These are phyloP conservation scores for Nepenthes mirabilis DNA, from an alignment of 148 eudicot genomes.

Conservation along the genomic window DNA sequence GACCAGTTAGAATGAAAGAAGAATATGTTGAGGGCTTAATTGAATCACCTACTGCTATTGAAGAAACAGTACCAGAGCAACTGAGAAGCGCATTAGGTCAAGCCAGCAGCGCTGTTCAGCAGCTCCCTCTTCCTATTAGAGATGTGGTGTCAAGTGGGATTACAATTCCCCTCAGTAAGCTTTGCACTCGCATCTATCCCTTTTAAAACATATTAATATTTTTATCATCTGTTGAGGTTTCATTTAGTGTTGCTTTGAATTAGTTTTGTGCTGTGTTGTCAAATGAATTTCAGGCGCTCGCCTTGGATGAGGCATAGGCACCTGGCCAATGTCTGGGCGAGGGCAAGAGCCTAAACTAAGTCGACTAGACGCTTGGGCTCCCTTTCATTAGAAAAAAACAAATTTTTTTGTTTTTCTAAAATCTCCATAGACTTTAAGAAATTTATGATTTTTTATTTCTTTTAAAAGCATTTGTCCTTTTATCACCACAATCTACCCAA, in stretches of 20 bases:
- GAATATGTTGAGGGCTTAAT: conserved; percentile 59
- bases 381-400: no score
- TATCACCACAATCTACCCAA: no score
- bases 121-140: conserved; percentile 64
- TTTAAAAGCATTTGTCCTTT: no score
- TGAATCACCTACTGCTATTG: conserved; percentile 54
- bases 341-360: no score
- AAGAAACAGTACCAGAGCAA: conserved; percentile 65
- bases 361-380: no score
- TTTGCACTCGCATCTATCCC: conserved; percentile 1
- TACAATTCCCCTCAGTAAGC: conserved; percentile 69
- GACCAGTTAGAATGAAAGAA: conserved; percentile 91
- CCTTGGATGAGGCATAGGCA: no score
- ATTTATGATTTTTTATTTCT: no score
- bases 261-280: neutral
- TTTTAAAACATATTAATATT: neutral
- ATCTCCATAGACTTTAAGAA: no score
- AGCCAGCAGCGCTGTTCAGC: conserved; percentile 55
- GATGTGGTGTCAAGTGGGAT: conserved; percentile 59
- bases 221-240: neutral
- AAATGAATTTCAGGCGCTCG: no score
- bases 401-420: no score
- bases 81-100: conserved; percentile 53
- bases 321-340: no score
- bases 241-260: neutral